Base-by-base conservation (phyloP, 2,329 filamentous ascomycete species). In the Plenodomus tracheiphilus region DNA sequence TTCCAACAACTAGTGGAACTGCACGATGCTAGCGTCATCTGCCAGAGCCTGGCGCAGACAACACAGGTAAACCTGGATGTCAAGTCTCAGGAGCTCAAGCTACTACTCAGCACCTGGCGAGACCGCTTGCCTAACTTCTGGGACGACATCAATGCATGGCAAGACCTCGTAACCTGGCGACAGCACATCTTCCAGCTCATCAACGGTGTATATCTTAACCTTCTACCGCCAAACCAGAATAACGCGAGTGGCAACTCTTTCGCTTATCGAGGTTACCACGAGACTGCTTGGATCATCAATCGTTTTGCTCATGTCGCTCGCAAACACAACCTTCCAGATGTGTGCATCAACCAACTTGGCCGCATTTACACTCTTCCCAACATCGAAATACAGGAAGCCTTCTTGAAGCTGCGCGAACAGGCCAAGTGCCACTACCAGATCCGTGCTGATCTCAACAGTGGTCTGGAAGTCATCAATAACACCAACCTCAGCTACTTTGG, bases 211-310 rank as follows among this genome's bases (percentile, higher is more conserved):
- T 99, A 99, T 67, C 82, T 99, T 10, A 84, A 85, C 45, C 81
- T 99, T 39, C 78, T 97, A 34, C 92, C 91, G 1, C 86, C 84
- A 16, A 87, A 89, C 64, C 86, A 87, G 19, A 72, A 65, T 69
- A 94, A 91, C 61, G 85, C 91, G 1, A 89, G 89, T 46, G 91
- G 91, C 48, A 93, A 93, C 40, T 97, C 92, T 0, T 97, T 94
- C 71, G 94, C 94, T 0, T 99, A 99, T 70, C 85, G 94, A 38
- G 94, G 94, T 20, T 99, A 96, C 69, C 94, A 99, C 65, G 94
- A 99, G 76, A 99, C 94, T 11, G 94, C 94, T 2, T 99, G 94
- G 94, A 99, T 99, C 61, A 99, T 99, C 74, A 99, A 99, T 72
- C 84, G 94, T 16, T 99, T 99, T 66, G 95, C 94, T 1, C 94